Percentiles rank a stretch among this genome's conserved stretches.
These are phyloP conservation scores for Russula griseocarnosa DNA, from an alignment of 768 basidiomycete species.

Conservation along the genomic window DNA sequence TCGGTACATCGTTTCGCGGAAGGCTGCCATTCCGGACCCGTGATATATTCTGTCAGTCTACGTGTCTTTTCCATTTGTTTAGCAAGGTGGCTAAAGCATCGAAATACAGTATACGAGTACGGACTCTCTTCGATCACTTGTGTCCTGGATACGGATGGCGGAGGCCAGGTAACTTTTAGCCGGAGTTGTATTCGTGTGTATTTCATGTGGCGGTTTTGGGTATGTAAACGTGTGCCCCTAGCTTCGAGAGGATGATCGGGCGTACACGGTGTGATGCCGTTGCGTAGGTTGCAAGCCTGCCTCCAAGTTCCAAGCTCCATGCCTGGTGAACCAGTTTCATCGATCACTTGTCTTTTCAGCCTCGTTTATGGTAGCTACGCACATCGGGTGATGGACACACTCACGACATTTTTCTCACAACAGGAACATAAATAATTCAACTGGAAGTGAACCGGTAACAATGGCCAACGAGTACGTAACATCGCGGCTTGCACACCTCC, in stretches of 20 bases:
- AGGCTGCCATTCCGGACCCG: constrained; percentile 10
- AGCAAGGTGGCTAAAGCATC: neutral
- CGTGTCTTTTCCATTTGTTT: neutral
- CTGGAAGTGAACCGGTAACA: neutral
- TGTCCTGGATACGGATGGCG: neutral
- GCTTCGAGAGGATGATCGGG: neutral
- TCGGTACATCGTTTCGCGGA: constrained; percentile 7
- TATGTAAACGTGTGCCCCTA: neutral
- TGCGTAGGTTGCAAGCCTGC: neutral
- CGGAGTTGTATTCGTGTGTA: neutral
- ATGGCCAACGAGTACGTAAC: neutral
- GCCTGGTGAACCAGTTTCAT: neutral
- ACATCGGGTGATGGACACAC: neutral
- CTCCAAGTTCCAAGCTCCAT: neutral
- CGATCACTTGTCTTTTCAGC: neutral
- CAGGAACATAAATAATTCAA: neutral
- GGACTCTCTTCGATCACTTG: no score
- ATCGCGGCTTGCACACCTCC: neutral
- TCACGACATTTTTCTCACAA: neutral
- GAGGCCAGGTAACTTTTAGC: neutral
- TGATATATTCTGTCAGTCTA: neutral
- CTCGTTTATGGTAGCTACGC: neutral
- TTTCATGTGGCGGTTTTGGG: neutral
- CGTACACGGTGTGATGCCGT: neutral
- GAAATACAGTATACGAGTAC: neutral